phyloP scores from a whole-genome alignment of 2,329 filamentous ascomycete genomes.

The Harringtonia lauricola region DNA sequence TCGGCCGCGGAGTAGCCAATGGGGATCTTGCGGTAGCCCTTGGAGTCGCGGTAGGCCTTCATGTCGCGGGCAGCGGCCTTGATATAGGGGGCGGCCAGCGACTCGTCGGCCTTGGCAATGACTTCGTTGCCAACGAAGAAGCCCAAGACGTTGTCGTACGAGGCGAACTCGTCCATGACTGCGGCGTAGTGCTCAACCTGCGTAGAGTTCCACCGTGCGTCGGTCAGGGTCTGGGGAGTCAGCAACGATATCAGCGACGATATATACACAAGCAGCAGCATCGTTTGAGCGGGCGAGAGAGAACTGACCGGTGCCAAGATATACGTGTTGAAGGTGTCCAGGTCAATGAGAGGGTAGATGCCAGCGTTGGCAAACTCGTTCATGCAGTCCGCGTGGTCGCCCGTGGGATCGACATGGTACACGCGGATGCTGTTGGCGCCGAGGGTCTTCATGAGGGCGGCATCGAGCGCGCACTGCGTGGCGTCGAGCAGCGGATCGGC shows the following conservation, averaged over 20 bases:
- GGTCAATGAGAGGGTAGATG: conserved; percentile 76
- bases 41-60: conserved; percentile 66
- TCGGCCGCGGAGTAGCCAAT: conserved; percentile 83
- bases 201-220: conserved; percentile 60
- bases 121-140: conserved; percentile 89
- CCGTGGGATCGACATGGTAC: conserved; percentile 69
- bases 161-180: conserved; percentile 67
- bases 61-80: conserved; percentile 73
- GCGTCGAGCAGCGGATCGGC: conserved; percentile 68
- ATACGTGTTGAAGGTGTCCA: conserved; percentile 64
- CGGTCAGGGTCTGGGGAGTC: conserved; percentile 37
- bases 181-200: conserved; percentile 57
- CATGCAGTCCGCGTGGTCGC: conserved; percentile 73
- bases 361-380: conserved; percentile 64
- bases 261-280: no score
- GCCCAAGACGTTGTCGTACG: conserved; percentile 70
- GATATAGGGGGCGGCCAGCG: conserved; percentile 64
- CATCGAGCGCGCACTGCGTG: conserved; percentile 67
- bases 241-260: no score
- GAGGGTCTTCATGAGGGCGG: conserved; percentile 64
- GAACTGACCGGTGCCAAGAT: conserved; percentile 43
- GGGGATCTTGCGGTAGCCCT: conserved; percentile 71
- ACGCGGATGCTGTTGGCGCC: conserved; percentile 78
- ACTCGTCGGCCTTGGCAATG: conserved; percentile 50
- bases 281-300: conserved; percentile 7